Evolutionary conservation across 768 basidiomycete genomes (phyloP).

Genomic region (Tulasnella sp.): DNA sequence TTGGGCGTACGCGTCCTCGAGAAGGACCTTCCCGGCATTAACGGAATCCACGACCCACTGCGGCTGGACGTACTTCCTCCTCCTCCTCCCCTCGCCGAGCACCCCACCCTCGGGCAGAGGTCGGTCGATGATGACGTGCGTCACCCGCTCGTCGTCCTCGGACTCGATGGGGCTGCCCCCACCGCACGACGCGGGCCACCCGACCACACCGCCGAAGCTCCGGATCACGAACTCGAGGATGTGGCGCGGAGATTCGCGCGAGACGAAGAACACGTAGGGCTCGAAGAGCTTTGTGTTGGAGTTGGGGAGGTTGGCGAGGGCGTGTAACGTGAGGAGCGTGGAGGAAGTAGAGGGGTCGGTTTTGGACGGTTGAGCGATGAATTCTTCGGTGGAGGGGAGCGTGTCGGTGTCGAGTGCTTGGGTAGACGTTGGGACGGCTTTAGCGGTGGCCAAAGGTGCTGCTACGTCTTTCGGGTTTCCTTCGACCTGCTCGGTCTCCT

Average conservation of each 20-base stretch:
- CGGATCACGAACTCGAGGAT: conserved; percentile 93
- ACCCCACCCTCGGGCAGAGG: conserved; percentile 33
- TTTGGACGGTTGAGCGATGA: conserved; percentile 47
- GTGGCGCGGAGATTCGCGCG: conserved; percentile 80
- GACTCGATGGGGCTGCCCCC: conserved; percentile 60
- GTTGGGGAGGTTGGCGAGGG: conserved; percentile 33
- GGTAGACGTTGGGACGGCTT: background rate
- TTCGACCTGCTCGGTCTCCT: conserved; percentile 25
- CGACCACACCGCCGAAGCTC: conserved; percentile 82
- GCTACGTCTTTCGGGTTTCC: conserved; percentile 18
- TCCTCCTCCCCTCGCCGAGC: conserved; percentile 46
- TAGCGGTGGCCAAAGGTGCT: conserved; percentile 2
- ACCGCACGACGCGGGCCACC: conserved; percentile 78
- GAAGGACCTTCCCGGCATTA: conserved; percentile 72
- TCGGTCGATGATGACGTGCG: conserved; percentile 91
- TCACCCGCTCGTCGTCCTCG: conserved; percentile 58
- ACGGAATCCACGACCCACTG: conserved; percentile 98
- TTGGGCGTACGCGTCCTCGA: conserved; percentile 77
- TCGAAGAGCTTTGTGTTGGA: conserved; percentile 59
- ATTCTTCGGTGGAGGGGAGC: conserved; percentile 44
- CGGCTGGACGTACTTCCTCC: conserved; percentile 85
- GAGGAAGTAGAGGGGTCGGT: conserved; percentile 32
- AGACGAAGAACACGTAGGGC: conserved; percentile 84
- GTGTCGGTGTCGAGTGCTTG: conserved; percentile 15
- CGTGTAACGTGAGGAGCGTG: conserved; percentile 53